phyloP scores from a whole-genome alignment of 371 early-diverging fungal genomes.

The Mortierella sp. region DNA sequence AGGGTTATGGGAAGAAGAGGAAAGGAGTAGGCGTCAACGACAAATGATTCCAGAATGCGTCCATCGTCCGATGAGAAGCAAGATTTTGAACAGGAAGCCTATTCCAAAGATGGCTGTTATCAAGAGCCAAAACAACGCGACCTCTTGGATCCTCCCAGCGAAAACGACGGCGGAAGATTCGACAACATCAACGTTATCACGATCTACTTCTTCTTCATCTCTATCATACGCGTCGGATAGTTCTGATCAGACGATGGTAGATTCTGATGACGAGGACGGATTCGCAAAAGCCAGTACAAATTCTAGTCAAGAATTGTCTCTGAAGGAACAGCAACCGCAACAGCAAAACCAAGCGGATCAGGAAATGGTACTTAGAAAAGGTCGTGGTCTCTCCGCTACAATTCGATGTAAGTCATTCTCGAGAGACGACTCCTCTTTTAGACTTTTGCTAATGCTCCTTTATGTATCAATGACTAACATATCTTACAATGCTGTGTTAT shows the following conservation, averaged over 20 bases:
- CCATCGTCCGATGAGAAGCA: conserved; percentile 33
- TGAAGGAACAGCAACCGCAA: background rate
- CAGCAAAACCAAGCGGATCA: conserved; percentile 17
- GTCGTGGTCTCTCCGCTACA: conserved; percentile 13
- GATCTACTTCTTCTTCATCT: conserved; percentile 2
- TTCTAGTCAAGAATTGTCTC: conserved; percentile 1
- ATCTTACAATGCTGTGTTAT: background rate
- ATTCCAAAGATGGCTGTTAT: conserved; percentile 7
- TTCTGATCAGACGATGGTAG: conserved; percentile 5
- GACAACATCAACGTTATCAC: background rate
- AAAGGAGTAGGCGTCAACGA: conserved; percentile 15
- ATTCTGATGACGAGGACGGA: background rate
- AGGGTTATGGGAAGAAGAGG: conserved; percentile 53
- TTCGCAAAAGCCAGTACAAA: background rate
- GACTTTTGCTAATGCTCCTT: background rate
- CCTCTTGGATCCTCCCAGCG: conserved; percentile 16
- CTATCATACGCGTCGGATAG: conserved; percentile 1
- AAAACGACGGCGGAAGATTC: background rate
- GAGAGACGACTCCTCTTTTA: too few relatives aligned
- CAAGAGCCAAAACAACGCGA: background rate
- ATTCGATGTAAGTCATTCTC: conserved; percentile 26
- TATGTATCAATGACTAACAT: background rate
- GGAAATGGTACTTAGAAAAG: conserved; percentile 18
- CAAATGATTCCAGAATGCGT: conserved; percentile 54
- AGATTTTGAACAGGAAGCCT: conserved; percentile 38